Base-by-base conservation (phyloP, 805 yeast genomes). In the Sugiyamaella marilandica region DNA sequence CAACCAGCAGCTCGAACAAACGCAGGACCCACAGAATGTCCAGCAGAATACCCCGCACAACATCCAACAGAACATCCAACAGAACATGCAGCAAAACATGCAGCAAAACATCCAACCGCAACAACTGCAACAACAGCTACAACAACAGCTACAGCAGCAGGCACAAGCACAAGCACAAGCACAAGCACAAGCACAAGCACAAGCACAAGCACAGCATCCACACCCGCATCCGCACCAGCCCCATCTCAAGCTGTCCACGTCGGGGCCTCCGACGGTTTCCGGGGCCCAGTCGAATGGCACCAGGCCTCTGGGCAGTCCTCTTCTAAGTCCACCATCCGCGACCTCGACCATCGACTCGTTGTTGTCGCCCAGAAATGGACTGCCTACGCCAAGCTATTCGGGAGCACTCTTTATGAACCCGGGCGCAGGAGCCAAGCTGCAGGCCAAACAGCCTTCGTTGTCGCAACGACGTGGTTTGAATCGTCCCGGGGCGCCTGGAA, bases 401-500 rank as follows among this genome's bases (percentile, higher is more conserved):
- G 58, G 67, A 57, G 53, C 69, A 58, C 56, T 65, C 60, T 52
- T 64, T 63, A 59, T 59, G 49, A 55, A 55, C 56, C 59, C 55
- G 51, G 45, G 54, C 50, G 55, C 56, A 39, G 48, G 62, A 11
- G 52, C 62, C 51, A 50, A 52, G 35, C 52, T 39, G 32, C 61
- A 60, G 33, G 55, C 48, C 41, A 65, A 65, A 45, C 56, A 60
- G 44, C 60, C 64, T n/a, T 59, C 69, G 14, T 61, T 68, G 35
- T 68, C 73, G 19, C 63, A 66, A 51, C 63, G 73, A n/a, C 65
- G 73, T 13, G 70, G 73, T n/a, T 52, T 70, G 59, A 11, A 60
- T 33, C 51, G 51, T 18, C 21, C 44, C 10, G 29, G 29, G 7
- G 45, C 53, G 24, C 53, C 48, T 5, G 44, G 39, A 33, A 50